Conservation (phyloP, 805 yeast genomes). For the Kazachstania martiniae region DNA sequence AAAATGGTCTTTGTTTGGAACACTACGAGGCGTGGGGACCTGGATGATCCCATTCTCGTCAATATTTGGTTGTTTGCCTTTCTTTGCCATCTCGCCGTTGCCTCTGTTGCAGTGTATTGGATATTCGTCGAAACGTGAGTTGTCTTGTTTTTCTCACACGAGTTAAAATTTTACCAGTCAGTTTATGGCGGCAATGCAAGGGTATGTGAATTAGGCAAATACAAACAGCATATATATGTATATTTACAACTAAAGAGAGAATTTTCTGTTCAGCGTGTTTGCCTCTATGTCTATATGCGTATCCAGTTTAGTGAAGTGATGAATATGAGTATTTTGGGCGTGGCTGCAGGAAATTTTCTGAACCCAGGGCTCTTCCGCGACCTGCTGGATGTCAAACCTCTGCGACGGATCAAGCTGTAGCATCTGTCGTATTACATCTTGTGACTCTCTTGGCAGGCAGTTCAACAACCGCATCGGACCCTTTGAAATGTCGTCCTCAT, state of each 20-base stretch:
- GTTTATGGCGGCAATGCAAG: too few relatives aligned
- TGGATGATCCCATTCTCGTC: conserved; percentile 14
- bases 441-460: conserved; percentile 56
- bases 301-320: conserved; percentile 43
- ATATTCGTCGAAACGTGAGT: too few relatives aligned
- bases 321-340: conserved; percentile 41
- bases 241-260: too few relatives aligned
- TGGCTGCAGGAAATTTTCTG: too few relatives aligned
- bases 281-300: not conserved
- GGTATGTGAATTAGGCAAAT: too few relatives aligned
- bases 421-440: conserved; percentile 56
- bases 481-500: conserved; percentile 32
- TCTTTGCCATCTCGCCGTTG: conserved; percentile 1
- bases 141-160: too few relatives aligned
- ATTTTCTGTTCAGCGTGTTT: too few relatives aligned
- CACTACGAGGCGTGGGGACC: conserved; percentile 29
- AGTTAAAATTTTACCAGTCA: too few relatives aligned
- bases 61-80: conserved; percentile 2
- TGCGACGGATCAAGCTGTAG: conserved; percentile 45
- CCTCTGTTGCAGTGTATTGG: too few relatives aligned
- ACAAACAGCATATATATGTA: too few relatives aligned
- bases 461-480: conserved; percentile 71
- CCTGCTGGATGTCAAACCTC: conserved; percentile 39
- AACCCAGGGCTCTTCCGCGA: too few relatives aligned
- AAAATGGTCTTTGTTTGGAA: conserved; percentile 48